Evolutionary conservation across 257 asterid species (phyloP).

Genomic region (Solanum peruvianum): DNA sequence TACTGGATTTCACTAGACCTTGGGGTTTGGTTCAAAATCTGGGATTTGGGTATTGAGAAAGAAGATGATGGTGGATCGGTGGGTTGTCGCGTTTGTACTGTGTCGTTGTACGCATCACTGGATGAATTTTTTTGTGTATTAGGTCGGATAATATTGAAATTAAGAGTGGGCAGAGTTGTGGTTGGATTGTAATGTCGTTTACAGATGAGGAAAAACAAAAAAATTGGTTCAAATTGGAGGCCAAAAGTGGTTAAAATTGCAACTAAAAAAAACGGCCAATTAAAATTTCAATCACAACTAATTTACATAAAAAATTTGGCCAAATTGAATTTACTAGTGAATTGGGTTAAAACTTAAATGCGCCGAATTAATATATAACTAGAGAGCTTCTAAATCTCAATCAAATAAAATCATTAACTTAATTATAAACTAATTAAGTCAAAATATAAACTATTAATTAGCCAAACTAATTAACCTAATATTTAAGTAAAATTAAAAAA

Average conservation of each 20-base stretch:
- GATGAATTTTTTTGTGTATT: neutral
- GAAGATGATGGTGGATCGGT: no score
- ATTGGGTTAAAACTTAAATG: neutral
- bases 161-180: neutral
- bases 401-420: neutral
- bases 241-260: neutral
- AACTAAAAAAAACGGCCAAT: neutral
- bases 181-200: neutral
- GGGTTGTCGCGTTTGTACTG: neutral
- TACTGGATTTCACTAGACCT: no score
- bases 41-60: no score
- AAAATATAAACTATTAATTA: no score
- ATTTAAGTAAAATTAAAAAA: no score
- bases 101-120: no score
- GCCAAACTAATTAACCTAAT: neutral
- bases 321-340: neutral
- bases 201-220: neutral
- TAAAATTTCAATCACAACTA: neutral
- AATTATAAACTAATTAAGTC: no score
- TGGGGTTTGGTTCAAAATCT: no score
- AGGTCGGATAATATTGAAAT: neutral
- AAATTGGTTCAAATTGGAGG: neutral
- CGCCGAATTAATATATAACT: no score
- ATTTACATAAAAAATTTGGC: neutral
- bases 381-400: neutral